Evolutionary conservation across 2,329 filamentous ascomycete genomes (phyloP).

Genomic region (Pyrenochaeta sp.): DNA sequence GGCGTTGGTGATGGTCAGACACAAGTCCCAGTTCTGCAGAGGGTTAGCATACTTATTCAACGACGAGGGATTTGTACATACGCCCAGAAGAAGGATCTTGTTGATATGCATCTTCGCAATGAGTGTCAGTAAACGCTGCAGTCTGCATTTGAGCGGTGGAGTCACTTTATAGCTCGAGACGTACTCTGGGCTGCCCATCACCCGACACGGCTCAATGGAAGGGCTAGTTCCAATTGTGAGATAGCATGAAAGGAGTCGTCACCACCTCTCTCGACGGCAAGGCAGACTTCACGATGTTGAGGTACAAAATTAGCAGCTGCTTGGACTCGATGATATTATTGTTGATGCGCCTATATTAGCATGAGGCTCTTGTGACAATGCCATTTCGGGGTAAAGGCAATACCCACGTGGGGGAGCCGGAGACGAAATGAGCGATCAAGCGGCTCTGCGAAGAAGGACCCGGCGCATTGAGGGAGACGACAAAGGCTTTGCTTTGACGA

Average conservation of each 20-base stretch:
- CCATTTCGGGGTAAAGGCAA: slow-evolving; percentile 8
- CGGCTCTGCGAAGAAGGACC: not conserved
- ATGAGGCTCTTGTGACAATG: slow-evolving; percentile 21
- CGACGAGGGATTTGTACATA: slow-evolving; percentile 9
- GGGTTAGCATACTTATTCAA: slow-evolving; percentile 8
- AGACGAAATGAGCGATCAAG: slow-evolving; percentile 5
- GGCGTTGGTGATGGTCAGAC: slow-evolving; percentile 31
- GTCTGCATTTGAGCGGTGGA: not conserved
- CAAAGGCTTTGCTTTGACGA: not conserved
- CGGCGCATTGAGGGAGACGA: not conserved
- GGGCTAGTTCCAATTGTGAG: slow-evolving; percentile 13
- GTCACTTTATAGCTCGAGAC: not conserved
- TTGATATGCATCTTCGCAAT: slow-evolving; percentile 25
- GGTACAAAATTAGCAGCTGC: slow-evolving; percentile 4
- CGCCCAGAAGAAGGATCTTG: slow-evolving; percentile 35
- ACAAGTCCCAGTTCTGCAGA: slow-evolving; percentile 33
- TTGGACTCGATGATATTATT: slow-evolving; percentile 8
- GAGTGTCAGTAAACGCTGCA: not conserved
- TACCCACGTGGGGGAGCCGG: not conserved
- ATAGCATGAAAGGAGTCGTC: slow-evolving; percentile 12
- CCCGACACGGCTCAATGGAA: slow-evolving; percentile 31
- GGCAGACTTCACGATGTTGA: not conserved
- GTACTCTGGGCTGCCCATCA: slow-evolving; percentile 11
- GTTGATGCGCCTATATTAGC: slow-evolving; percentile 31
- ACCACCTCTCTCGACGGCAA: slow-evolving; percentile 8